Percentiles rank a stretch among this genome's conserved stretches.
These are phyloP conservation scores for Saccharomyces uvarum DNA, from an alignment of 1,139 yeast genomes.

Conservation along the genomic window DNA sequence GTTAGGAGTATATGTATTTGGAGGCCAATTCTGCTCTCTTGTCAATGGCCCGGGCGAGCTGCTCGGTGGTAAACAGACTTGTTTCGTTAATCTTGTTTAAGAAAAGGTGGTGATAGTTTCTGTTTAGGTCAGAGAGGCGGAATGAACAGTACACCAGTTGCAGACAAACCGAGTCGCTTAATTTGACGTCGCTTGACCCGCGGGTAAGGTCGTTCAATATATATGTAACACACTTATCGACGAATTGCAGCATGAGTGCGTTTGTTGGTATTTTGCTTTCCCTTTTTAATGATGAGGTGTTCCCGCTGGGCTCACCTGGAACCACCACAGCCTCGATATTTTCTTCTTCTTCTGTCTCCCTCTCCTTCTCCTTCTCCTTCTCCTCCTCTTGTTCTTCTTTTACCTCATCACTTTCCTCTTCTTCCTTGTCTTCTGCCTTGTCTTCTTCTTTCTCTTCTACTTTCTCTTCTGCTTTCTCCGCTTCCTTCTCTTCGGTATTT, in stretches of 20 bases:
- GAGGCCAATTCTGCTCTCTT: constrained; percentile 29
- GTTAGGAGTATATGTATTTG: constrained; percentile 15
- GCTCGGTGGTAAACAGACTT: constrained; percentile 17
- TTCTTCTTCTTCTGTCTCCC: background rate
- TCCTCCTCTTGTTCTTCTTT: background rate
- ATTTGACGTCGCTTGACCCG: constrained; percentile 9
- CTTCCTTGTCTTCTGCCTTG: background rate
- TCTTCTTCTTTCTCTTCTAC: background rate
- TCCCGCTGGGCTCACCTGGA: constrained; percentile 6
- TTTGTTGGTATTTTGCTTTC: constrained; percentile 14
- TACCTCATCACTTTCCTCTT: background rate
- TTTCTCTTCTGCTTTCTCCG: background rate
- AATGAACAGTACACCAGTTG: constrained; percentile 33
- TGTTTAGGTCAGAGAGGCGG: constrained; percentile 27
- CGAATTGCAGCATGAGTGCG: constrained; percentile 23
- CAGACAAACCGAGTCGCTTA: constrained; percentile 29
- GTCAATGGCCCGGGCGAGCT: constrained; percentile 22
- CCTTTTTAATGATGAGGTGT: background rate
- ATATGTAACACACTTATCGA: constrained; percentile 19
- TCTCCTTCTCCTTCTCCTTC: background rate
- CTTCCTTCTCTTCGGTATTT: background rate
- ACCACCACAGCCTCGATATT: background rate
- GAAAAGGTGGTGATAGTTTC: constrained; percentile 26
- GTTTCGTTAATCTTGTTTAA: constrained; percentile 24
- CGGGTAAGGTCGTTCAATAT: constrained; percentile 12